Evolutionary conservation across 2,329 filamentous ascomycete species (phyloP).

Genomic region (Achaetomium macrosporum): DNA sequence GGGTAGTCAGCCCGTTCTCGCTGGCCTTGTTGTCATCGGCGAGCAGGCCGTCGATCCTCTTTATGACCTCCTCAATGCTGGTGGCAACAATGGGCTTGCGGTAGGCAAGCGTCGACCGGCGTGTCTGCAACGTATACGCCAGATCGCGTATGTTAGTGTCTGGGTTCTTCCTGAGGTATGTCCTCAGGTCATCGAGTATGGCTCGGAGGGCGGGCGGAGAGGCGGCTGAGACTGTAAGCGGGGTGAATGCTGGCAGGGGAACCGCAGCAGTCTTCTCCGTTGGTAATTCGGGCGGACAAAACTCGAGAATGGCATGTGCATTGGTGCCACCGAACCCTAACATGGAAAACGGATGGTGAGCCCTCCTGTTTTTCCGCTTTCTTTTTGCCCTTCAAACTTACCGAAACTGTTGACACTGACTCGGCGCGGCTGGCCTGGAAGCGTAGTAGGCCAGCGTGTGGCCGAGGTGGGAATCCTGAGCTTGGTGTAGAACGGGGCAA

Average conservation of each 20-base stretch:
- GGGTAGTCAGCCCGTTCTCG: no score
- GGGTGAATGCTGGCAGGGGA: no score
- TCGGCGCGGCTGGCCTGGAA: neutral
- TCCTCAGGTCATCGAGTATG: neutral
- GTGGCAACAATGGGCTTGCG: no score
- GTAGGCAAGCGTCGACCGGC: neutral
- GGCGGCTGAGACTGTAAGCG: slow-evolving; percentile 5
- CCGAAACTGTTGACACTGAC: slow-evolving; percentile 5
- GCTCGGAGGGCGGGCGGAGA: slow-evolving; percentile 6
- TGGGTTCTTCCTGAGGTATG: neutral
- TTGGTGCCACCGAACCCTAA: slow-evolving; percentile 28
- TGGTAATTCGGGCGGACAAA: neutral
- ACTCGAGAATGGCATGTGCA: slow-evolving; percentile 23
- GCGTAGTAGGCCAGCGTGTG: neutral
- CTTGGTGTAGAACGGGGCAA: neutral
- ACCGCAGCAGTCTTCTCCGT: no score
- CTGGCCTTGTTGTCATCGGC: no score
- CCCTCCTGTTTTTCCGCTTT: no score
- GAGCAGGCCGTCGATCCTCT: no score
- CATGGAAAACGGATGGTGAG: no score
- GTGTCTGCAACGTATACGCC: slow-evolving; percentile 6
- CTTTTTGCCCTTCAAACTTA: no score
- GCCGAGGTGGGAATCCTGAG: neutral
- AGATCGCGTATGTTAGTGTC: slow-evolving; percentile 4
- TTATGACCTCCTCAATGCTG: no score